Evolutionary conservation across 768 basidiomycete species (phyloP).

Genomic region (Leucocoprinus leucothites): DNA sequence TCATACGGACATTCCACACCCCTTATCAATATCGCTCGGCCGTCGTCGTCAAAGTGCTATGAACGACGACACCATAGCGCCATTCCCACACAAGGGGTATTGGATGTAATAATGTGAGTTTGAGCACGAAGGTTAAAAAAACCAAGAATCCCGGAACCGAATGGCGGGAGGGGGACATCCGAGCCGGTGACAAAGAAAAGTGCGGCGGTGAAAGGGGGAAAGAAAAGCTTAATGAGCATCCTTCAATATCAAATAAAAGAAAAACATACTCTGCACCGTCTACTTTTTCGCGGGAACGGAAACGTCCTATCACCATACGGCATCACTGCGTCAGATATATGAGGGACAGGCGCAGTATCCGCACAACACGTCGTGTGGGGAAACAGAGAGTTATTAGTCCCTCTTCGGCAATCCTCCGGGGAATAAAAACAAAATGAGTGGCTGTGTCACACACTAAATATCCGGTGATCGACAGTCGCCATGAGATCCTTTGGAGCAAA

Average conservation of each 20-base stretch:
- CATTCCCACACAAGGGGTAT: too few species aligned
- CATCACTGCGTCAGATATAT: too few species aligned
- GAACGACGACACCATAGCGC: too few species aligned
- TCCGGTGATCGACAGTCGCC: too few species aligned
- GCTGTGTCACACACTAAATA: conserved; percentile 5
- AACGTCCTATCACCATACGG: neutral
- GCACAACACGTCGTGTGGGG: too few species aligned
- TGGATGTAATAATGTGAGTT: too few species aligned
- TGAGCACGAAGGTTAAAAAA: too few species aligned
- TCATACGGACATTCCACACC: conserved; percentile 3
- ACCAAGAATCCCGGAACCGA: too few species aligned
- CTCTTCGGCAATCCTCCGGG: neutral
- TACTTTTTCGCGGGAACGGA: conserved; percentile 2
- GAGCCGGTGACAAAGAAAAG: neutral
- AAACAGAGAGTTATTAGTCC: neutral
- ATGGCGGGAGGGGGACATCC: too few species aligned
- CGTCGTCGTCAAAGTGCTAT: conserved; percentile 11
- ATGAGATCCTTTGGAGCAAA: too few species aligned
- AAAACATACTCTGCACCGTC: conserved; percentile 8
- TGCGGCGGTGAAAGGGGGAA: neutral
- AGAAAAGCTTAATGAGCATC: neutral
- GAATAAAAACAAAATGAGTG: neutral
- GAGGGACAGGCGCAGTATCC: too few species aligned
- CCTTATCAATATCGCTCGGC: neutral
- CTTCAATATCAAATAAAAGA: neutral